phyloP scores from a whole-genome alignment of 169 alveolate genomes.

The Plasmodium billcollinsi region DNA sequence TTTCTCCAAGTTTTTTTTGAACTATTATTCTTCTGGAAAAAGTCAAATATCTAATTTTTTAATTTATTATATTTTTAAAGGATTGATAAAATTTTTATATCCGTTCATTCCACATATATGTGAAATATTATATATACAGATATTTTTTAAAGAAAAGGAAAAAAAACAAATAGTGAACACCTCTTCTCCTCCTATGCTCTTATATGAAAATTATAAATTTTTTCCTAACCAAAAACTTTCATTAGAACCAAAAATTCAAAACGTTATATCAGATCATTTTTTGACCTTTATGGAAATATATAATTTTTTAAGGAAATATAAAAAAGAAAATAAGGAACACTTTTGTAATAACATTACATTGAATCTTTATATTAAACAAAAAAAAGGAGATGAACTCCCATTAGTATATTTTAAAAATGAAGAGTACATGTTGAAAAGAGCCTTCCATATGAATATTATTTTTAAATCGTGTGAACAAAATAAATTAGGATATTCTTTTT shows the following conservation, averaged over 20 bases:
- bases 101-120: slow-evolving; percentile 64
- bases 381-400: background rate
- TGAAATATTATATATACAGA: slow-evolving; percentile 20
- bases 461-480: background rate
- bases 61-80: slow-evolving; percentile 22
- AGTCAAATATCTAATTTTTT: background rate
- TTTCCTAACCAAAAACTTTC: slow-evolving; percentile 11
- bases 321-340: background rate
- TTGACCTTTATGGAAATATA: background rate
- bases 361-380: slow-evolving; percentile 7
- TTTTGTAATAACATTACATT: background rate
- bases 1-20: slow-evolving; percentile 49
- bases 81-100: slow-evolving; percentile 17
- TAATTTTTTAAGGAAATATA: slow-evolving; percentile 11
- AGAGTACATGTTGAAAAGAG: slow-evolving; percentile 21
- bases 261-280: background rate
- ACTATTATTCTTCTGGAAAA: background rate
- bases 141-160: slow-evolving; percentile 2
- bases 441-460: slow-evolving; percentile 39
- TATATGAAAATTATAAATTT: slow-evolving; percentile 36
- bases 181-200: background rate
- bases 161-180: background rate
- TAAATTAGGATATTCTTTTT: background rate
- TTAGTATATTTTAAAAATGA: slow-evolving; percentile 29
- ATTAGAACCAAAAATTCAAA: background rate